Base-by-base conservation (phyloP, 768 basidiomycete species). In the Collybia sordida region DNA sequence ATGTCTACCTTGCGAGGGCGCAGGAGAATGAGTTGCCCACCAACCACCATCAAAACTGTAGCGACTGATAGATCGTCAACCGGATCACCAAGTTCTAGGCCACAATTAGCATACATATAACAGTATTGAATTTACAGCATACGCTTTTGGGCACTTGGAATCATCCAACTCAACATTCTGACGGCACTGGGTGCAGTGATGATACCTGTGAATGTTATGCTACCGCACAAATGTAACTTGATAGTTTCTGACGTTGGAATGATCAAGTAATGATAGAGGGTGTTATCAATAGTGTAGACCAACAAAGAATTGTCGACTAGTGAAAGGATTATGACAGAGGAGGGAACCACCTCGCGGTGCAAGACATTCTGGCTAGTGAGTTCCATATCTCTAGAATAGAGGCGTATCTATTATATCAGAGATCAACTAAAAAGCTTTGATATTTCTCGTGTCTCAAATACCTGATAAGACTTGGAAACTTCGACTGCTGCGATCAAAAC, bases 121-220 rank as follows among this genome's bases (percentile, higher is more conserved):
- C 40, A 3, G 18, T 19, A 34, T 12, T 35, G 24, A 36, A 15
- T 18, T 31, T 31, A 21, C 11, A 14, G 74, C 87, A 57, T 63
- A 96, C 97, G 87, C 67, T 95, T 98, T 65, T 98, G 96, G 8
- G 88, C 83, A 50, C 78, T 75, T 0, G 97, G 96, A 49, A 99
- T 90, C 84, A 98, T 88, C 97, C 97, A 99, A 66, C 95, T 97
- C 63, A 98, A 70, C 57, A 89, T 89, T 52, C 94, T 75, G 2
- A 99, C 95, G 11, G 90, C 81, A 27, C 75, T 81, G 5, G 97
- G 94, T 6, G 82, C 80, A 11, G 84, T 80, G 42, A 98, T 90
- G 45, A 98, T 89, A 4, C 95, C 96, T 46, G 80, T 80, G 63
- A 99, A 98, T 15, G 86, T 88, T 62, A 98, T 99, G 59, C 91